Percentiles rank a stretch among this genome's conserved stretches.
These are phyloP conservation scores for Sugiyamaella floridensis DNA, from an alignment of 805 yeast species.

Conservation along the genomic window DNA sequence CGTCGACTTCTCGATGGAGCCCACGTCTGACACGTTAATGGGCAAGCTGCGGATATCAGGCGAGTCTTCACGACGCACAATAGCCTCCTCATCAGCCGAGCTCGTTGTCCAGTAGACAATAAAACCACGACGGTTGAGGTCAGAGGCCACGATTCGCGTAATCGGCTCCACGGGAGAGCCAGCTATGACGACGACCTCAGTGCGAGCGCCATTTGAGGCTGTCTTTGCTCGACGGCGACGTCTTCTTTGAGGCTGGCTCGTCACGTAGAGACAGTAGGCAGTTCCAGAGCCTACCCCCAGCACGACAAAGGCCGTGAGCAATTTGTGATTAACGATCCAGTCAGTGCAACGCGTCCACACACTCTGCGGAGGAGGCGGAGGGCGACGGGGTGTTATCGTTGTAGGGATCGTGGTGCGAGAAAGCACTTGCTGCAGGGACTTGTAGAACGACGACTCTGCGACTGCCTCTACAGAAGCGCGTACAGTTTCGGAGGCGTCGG, in stretches of 20 bases:
- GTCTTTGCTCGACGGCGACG: constrained; percentile 49
- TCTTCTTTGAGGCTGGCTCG: constrained; percentile 15
- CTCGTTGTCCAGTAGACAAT: constrained; percentile 71
- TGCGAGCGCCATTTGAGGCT: constrained; percentile 62
- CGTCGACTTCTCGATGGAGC: constrained; percentile 42
- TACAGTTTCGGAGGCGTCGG: constrained; percentile 13
- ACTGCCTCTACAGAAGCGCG: constrained; percentile 9
- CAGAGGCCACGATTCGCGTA: constrained; percentile 61
- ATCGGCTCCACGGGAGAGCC: constrained; percentile 76
- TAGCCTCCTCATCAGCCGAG: constrained; percentile 48
- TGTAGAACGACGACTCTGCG: constrained; percentile 14
- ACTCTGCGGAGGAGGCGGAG: constrained; percentile 25
- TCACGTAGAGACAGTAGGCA: constrained; percentile 14
- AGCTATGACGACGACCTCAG: constrained; percentile 64
- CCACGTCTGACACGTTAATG: constrained; percentile 40
- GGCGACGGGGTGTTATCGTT: constrained; percentile 8
- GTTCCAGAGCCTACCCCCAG: constrained; percentile 20
- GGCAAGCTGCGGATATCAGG: constrained; percentile 64
- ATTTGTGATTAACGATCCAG: constrained; percentile 25
- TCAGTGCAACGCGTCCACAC: constrained; percentile 12
- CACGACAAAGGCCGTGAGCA: constrained; percentile 15
- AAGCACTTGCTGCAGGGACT: constrained; percentile 11
- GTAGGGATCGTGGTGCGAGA: constrained; percentile 10
- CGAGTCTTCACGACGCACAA: constrained; percentile 45
- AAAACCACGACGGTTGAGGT: constrained; percentile 71